Base-by-base conservation (phyloP, 371 early-diverging fungal genomes). In the Fennellomyces sp. region DNA sequence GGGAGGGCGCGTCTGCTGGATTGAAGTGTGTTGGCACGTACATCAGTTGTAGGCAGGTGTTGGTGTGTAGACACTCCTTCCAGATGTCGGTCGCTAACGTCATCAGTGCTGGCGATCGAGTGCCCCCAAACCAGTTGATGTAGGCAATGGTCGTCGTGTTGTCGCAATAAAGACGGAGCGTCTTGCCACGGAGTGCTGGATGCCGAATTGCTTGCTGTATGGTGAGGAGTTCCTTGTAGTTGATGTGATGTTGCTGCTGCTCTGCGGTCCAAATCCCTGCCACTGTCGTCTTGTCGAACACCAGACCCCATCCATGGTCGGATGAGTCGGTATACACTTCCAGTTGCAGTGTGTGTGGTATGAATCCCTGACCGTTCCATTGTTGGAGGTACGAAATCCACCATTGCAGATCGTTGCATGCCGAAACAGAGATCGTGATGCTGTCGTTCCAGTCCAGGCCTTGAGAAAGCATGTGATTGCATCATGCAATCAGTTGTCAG, bases 251-350 rank as follows among this genome's bases (percentile, higher is more conserved):
- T 2, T 23, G 36, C 8, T 19, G 50, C 25, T 15, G 60, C 51
- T 5, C 65, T 58, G n/a, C 51, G 4, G 38, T 25, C 70, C 68
- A 73, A 0, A 12, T n/a, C 10, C 64, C 66, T 1, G 29, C 25
- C 17, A 35, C 38, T 6, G 58, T 39, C 2, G 39, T 58, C 8
- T 28, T 30, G 19, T 45, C 50, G 27, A 57, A 50, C 12, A 73
- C 63, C 1, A 69, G 57, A 7, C 65, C 67, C 67, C 69, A 69
- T 2, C 67, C 65, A 0, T 28, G 8, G 23, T 62, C 61, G 0
- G 69, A 70, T 0, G 75, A 70, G 36, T 68, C 64, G 5, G 75
- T 70, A 57, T 52, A 70, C 0, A 70, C 48, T 27, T 75, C 64
- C 27, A 39, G 10, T 7, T 55, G 35, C 5, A 56, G 55, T 0